phyloP scores from a whole-genome alignment of 1,284 basidiomycete species.

The Omphalotus olearius region DNA sequence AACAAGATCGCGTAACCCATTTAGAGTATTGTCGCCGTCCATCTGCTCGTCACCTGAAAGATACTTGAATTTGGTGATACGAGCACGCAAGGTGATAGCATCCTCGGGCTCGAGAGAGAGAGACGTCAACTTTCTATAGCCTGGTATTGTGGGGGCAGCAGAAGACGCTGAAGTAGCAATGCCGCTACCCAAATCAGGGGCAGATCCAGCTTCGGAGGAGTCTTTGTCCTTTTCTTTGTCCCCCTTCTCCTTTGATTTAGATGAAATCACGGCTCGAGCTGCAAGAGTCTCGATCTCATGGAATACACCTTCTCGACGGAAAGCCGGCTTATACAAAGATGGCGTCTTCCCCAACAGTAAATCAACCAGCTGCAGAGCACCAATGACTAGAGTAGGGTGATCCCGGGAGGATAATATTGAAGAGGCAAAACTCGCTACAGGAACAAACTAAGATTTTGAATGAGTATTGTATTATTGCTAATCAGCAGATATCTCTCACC shows the following conservation, averaged over 20 bases:
- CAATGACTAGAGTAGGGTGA: constrained; percentile 79
- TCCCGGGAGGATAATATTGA: constrained; percentile 90
- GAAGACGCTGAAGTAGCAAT: constrained; percentile 27
- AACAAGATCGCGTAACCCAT: constrained; percentile 63
- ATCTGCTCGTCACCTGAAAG: constrained; percentile 55
- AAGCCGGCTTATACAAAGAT: constrained; percentile 78
- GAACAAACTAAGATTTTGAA: constrained; percentile 64
- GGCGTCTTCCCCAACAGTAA: constrained; percentile 81
- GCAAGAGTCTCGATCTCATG: constrained; percentile 84
- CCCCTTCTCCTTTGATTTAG: constrained; percentile 52
- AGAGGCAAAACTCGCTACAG: constrained; percentile 88
- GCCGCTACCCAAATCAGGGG: constrained; percentile 31
- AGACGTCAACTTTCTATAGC: constrained; percentile 63
- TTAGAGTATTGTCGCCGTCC: constrained; percentile 62
- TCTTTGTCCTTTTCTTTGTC: constrained; percentile 43
- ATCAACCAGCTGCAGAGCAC: constrained; percentile 89
- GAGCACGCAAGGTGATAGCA: constrained; percentile 83
- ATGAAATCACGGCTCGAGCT: constrained; percentile 50
- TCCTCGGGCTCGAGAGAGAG: constrained; percentile 79
- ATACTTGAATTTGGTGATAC: constrained; percentile 81
- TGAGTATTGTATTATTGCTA: background rate
- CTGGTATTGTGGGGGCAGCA: constrained; percentile 46
- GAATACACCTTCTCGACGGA: constrained; percentile 91
- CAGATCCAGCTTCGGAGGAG: constrained; percentile 27
- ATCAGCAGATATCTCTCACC: constrained; percentile 36